Percentiles rank a stretch among this genome's conserved stretches.
These are phyloP conservation scores for Macaranga tanarius DNA, from an alignment of 441 rosid genomes.

Conservation along the genomic window DNA sequence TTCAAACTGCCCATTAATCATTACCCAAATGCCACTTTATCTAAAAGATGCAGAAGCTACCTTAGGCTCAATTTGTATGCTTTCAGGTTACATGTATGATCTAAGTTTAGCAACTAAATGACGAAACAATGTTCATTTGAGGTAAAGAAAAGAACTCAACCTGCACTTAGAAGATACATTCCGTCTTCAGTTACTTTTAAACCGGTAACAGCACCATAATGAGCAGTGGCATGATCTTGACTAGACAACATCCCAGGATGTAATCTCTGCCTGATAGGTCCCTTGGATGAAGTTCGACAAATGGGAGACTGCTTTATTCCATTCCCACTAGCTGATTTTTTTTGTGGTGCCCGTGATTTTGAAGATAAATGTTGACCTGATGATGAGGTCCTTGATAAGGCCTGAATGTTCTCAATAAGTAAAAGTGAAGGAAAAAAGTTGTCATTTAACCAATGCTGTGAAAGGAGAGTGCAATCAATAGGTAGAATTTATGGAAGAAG, in stretches of 20 bases:
- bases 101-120: slow-evolving; percentile 3
- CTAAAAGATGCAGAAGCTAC: not conserved
- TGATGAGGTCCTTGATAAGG: slow-evolving; percentile 42
- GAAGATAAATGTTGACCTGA: slow-evolving; percentile 38
- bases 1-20: not conserved
- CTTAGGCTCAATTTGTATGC: not conserved
- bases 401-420: slow-evolving; percentile 31
- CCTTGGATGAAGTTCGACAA: slow-evolving; percentile 51
- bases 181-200: slow-evolving; percentile 77
- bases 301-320: slow-evolving; percentile 51
- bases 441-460: not conserved
- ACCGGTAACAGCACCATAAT: slow-evolving; percentile 89
- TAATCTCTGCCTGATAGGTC: slow-evolving; percentile 58
- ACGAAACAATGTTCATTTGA: slow-evolving; percentile 2
- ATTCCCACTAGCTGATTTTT: slow-evolving; percentile 52
- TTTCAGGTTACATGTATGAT: not conserved
- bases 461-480: not conserved
- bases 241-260: slow-evolving; percentile 85
- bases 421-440: not conserved
- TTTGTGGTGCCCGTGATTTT: slow-evolving; percentile 43
- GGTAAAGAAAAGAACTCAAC: slow-evolving; percentile 37
- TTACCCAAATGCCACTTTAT: not conserved
- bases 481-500: not conserved
- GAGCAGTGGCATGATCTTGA: slow-evolving; percentile 88
- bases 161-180: slow-evolving; percentile 95